Evolutionary conservation across 2,329 filamentous ascomycete genomes (phyloP).

Genomic region (Ceratocystis cacaofunesta): DNA sequence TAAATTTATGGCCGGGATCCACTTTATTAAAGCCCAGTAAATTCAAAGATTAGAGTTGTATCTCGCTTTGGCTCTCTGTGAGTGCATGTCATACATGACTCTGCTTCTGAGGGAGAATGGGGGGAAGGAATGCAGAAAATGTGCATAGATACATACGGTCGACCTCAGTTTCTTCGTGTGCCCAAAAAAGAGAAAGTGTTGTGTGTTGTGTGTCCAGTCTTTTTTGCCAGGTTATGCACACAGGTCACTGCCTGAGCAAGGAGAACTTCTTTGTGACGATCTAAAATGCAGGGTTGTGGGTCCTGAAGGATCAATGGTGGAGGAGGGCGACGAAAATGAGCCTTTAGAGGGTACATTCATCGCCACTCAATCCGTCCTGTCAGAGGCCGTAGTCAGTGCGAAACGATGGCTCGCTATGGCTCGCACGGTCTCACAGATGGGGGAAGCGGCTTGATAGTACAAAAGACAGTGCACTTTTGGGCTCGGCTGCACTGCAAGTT

Average conservation of each 20-base stretch:
- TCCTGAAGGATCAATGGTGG: not conserved
- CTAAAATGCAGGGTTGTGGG: not conserved
- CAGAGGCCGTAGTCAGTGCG: slow-evolving; percentile 6
- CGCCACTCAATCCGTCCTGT: slow-evolving; percentile 2
- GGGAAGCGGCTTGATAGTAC: slow-evolving; percentile 1
- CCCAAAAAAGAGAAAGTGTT: not conserved
- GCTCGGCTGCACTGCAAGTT: not conserved
- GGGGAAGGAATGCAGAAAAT: not conserved
- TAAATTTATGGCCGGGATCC: too few relatives aligned
- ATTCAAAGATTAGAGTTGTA: too few relatives aligned
- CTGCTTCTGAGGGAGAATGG: too few relatives aligned
- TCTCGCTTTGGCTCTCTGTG: too few relatives aligned
- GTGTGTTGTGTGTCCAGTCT: not conserved
- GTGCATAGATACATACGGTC: slow-evolving; percentile 2
- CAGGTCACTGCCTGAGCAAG: not conserved
- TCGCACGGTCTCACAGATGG: slow-evolving; percentile 8
- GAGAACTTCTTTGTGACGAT: not conserved
- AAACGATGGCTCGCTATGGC: not conserved
- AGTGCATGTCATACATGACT: too few relatives aligned
- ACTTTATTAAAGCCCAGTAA: too few relatives aligned
- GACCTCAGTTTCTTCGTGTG: not conserved
- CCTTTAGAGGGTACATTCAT: not conserved
- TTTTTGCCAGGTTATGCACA: not conserved
- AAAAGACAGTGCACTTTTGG: slow-evolving; percentile 9
- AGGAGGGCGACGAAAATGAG: not conserved